Conservation (phyloP, 257 asterid genomes). For the Nemophila menziesii region DNA sequence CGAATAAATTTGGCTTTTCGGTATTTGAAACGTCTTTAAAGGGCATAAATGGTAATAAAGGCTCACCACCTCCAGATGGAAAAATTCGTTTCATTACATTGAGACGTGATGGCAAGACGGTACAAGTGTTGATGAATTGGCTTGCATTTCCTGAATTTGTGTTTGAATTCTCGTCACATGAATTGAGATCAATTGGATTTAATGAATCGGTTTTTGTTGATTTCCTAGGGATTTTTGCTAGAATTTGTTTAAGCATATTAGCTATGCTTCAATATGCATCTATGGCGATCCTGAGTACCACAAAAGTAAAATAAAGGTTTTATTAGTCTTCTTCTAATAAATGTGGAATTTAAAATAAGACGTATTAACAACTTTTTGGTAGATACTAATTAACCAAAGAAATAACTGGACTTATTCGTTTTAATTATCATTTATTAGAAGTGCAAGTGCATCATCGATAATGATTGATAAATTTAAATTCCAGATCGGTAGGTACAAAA, state of each 20-base stretch:
- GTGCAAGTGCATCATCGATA: no score
- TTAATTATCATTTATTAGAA: no score
- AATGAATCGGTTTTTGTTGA: constrained; percentile 25
- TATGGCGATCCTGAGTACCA: constrained; percentile 4
- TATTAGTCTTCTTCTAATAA: no score
- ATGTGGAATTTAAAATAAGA: background rate
- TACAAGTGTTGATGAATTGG: constrained; percentile 31
- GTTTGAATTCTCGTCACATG: constrained; percentile 22
- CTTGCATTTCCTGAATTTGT: constrained; percentile 19
- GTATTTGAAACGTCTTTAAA: constrained; percentile 35
- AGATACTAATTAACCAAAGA: no score
- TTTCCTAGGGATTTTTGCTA: constrained; percentile 41
- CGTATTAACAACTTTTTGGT: background rate
- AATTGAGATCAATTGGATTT: constrained; percentile 22
- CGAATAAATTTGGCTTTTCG: constrained; percentile 30
- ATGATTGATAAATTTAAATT: background rate
- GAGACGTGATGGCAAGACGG: constrained; percentile 26
- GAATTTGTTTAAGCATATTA: constrained; percentile 40
- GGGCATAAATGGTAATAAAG: constrained; percentile 25
- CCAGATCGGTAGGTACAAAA: constrained; percentile 8
- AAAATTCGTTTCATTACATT: constrained; percentile 36
- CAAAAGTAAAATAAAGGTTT: constrained; percentile 1
- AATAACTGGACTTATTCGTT: no score
- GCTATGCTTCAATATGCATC: constrained; percentile 19
- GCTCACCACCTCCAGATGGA: constrained; percentile 37